A percentile compares a stretch with the other conserved stretches of the same genome.
These are phyloP conservation scores for Entamoeba invadens DNA, from an alignment of 208 protist genomes.

Conservation along the genomic window DNA sequence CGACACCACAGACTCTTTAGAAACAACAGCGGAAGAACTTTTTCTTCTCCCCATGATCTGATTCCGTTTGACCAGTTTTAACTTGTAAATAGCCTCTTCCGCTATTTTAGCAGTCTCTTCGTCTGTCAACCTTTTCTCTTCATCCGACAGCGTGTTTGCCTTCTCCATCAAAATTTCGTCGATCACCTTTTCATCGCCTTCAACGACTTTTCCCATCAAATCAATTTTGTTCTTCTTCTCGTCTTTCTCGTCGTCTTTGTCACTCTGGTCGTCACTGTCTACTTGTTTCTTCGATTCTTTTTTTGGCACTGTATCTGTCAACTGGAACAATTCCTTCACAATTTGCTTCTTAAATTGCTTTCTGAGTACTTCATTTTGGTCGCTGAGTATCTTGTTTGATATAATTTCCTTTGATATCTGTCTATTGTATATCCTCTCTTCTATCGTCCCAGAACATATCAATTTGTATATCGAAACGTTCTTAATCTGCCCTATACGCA, in stretches of 20 bases:
- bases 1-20: background rate
- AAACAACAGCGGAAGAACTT: background rate
- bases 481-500: slow-evolving; percentile 79
- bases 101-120: background rate
- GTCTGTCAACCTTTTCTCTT: background rate
- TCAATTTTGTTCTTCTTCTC: background rate
- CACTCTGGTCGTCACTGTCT: background rate
- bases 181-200: background rate
- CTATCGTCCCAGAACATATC: slow-evolving; percentile 82
- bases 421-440: slow-evolving; percentile 85
- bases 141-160: background rate
- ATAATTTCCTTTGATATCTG: slow-evolving; percentile 14
- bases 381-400: background rate
- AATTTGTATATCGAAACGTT: slow-evolving; percentile 82
- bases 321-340: background rate
- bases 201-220: background rate
- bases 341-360: background rate
- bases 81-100: background rate
- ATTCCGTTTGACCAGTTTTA: background rate
- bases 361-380: background rate
- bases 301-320: background rate
- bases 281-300: background rate
- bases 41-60: background rate
- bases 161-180: background rate
- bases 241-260: too few relatives aligned